Evolutionary conservation across 495 filamentous ascomycete genomes (phyloP), one percentile per base, ranked within the genome.

Genomic region (Penicillium canescens): DNA sequence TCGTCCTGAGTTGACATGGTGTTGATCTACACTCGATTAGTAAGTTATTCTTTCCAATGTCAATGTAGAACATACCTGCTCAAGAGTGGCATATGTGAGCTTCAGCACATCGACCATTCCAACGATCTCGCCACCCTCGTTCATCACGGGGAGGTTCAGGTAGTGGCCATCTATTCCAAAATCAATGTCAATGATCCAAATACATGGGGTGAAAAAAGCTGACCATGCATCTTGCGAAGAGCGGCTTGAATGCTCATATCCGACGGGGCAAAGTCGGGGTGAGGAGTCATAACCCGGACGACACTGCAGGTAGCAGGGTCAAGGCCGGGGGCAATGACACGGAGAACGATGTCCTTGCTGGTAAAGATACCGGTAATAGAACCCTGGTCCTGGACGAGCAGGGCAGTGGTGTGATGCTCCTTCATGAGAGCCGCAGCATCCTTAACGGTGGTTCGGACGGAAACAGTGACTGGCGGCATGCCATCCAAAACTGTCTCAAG

Each of bases 171-270:
- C 94, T 94, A 55, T 48, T 56, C n/a, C 13, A 14, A 3, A 8
- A 41, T 63, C 42, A 65, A 68, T 63, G 42, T 34, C 6, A 63
- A 47, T 20, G 6, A 1, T 23, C 23, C 1, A 34, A 34, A 14
- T 31, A 38, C 12, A 46, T 37, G 3, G 8, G 4, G 11, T 39
- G 33, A 35, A 14, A 12, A 5, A 53, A 69, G n/a, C 89, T 76
- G 66, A 95, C 91, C 92, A 73, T 98, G 94, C 94, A 98, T 98
- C 79, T 98, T 98, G 52, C 94, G 86, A 39, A 98, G 82, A 65
- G 94, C 94, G 51, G 93, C 90, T 72, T 98, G 94, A 63, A 98
- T 98, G 71, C 83, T 98, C 95, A 98, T 98, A 72, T 98, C 93
- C 76, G 92, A 88, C 11, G 94, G 94, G 49, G 94, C 94, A 79